Conservation (phyloP, 768 basidiomycete genomes). For the Podaxis sp. region DNA sequence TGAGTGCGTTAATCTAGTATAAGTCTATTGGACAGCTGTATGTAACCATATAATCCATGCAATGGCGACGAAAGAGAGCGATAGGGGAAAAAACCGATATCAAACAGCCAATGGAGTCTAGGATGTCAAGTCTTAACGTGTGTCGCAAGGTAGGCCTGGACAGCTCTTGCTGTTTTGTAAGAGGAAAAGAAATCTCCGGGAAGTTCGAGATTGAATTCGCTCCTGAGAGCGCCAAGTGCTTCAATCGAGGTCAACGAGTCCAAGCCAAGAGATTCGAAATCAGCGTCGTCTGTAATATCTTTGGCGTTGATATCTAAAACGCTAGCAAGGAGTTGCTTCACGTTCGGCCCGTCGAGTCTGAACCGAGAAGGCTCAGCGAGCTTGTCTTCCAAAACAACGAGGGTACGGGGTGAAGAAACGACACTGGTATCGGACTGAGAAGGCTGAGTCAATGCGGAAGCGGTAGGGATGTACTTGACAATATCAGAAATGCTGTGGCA, state of each 20-base stretch:
- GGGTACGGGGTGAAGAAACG: conserved; percentile 35
- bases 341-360: conserved; percentile 24
- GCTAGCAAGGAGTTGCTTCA: conserved; percentile 40
- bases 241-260: conserved; percentile 70
- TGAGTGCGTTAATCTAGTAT: not conserved
- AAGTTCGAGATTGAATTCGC: conserved; percentile 39
- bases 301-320: conserved; percentile 42
- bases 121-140: conserved; percentile 1
- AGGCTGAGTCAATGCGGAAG: not conserved
- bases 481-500: conserved; percentile 14
- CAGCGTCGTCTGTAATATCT: conserved; percentile 41
- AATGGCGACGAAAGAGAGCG: not conserved
- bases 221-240: conserved; percentile 44
- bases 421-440: conserved; percentile 15
- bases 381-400: conserved; percentile 34
- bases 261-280: conserved; percentile 52
- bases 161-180: conserved; percentile 38
- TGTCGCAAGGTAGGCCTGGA: conserved; percentile 31
- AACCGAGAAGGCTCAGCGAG: conserved; percentile 20
- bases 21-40: too few relatives aligned
- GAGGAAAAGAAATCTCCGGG: conserved; percentile 43
- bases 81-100: conserved; percentile 8
- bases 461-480: not conserved
- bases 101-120: not conserved
- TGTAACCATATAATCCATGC: not conserved